Conservation (phyloP, 2,329 filamentous ascomycete genomes). For the Thermomyces lanuginosus region DNA sequence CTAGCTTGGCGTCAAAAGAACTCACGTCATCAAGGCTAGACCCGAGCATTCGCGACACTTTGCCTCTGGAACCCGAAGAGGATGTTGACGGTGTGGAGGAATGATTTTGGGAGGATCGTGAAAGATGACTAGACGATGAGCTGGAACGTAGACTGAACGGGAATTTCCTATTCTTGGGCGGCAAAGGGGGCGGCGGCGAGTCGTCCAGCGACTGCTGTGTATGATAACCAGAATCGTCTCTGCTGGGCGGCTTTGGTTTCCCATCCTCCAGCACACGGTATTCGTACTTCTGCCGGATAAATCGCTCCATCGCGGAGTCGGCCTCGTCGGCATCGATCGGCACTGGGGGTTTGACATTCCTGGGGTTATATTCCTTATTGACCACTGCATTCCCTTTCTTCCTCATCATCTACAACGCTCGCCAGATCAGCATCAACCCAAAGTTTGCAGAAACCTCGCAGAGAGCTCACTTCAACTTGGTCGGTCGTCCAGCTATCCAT, state of each 20-base stretch:
- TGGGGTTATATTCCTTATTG: constrained; percentile 79
- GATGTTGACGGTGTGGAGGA: constrained; percentile 13
- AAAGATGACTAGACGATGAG: constrained; percentile 53
- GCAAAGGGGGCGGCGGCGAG: constrained; percentile 40
- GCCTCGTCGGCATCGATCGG: constrained; percentile 84
- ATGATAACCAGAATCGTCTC: constrained; percentile 39
- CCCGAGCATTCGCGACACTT: constrained; percentile 41
- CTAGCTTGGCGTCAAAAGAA: constrained; percentile 56
- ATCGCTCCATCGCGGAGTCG: constrained; percentile 86
- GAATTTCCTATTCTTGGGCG: constrained; percentile 44
- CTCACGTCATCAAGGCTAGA: constrained; percentile 41
- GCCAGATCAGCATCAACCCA: constrained; percentile 47
- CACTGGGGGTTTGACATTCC: constrained; percentile 64
- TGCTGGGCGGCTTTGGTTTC: constrained; percentile 29
- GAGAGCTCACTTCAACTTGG: constrained; percentile 68
- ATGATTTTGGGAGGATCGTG: constrained; percentile 31
- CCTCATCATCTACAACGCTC: constrained; percentile 65
- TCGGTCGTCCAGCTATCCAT: constrained; percentile 97
- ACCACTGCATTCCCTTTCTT: constrained; percentile 71
- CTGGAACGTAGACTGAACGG: constrained; percentile 50
- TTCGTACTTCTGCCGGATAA: constrained; percentile 88
- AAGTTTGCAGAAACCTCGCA: neutral
- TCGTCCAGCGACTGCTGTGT: constrained; percentile 36
- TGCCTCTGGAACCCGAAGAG: constrained; percentile 6
- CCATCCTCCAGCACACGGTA: constrained; percentile 39